Evolutionary conservation across 495 filamentous ascomycete genomes (phyloP).

Genomic region (Tuber magnatum): DNA sequence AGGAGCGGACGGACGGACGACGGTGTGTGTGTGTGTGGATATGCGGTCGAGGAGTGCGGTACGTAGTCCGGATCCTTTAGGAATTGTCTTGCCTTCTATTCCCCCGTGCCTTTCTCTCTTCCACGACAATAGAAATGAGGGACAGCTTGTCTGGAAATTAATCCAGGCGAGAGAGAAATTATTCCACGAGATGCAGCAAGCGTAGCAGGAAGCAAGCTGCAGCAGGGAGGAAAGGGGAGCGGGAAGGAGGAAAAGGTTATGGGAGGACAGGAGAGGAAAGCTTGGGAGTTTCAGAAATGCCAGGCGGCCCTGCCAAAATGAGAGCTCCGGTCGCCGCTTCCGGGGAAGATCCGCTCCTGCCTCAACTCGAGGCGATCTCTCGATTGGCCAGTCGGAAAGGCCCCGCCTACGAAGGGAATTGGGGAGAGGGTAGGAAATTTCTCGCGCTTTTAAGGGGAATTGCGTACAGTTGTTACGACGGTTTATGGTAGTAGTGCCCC

Average conservation of each 20-base stretch:
- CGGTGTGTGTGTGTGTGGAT: not conserved
- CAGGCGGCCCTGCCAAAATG: slow-evolving; percentile 1
- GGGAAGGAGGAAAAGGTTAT: not conserved
- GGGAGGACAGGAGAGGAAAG: not conserved
- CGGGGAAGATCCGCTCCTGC: not conserved
- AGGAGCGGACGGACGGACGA: not conserved
- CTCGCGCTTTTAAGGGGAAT: not conserved
- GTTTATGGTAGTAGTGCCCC: not conserved
- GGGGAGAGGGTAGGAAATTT: not conserved
- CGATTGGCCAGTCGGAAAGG: not conserved
- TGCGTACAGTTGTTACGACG: not conserved
- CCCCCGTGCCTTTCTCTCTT: not conserved
- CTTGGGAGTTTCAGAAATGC: slow-evolving; percentile 4
- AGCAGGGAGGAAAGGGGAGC: not conserved
- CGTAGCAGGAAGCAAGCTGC: not conserved
- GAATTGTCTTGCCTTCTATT: not conserved
- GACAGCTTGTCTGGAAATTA: not conserved
- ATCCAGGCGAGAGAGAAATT: not conserved
- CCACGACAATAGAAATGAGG: not conserved
- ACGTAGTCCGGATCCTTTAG: not conserved
- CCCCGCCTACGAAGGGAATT: not conserved
- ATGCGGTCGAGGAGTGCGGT: not conserved
- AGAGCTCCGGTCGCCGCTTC: slow-evolving; percentile 2
- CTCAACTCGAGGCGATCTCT: not conserved
- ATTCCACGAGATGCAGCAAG: not conserved